These are phyloP conservation scores for Hondaea fermentalgiana DNA, from an alignment of 108 stramenopile genomes.

Conservation along the genomic window DNA sequence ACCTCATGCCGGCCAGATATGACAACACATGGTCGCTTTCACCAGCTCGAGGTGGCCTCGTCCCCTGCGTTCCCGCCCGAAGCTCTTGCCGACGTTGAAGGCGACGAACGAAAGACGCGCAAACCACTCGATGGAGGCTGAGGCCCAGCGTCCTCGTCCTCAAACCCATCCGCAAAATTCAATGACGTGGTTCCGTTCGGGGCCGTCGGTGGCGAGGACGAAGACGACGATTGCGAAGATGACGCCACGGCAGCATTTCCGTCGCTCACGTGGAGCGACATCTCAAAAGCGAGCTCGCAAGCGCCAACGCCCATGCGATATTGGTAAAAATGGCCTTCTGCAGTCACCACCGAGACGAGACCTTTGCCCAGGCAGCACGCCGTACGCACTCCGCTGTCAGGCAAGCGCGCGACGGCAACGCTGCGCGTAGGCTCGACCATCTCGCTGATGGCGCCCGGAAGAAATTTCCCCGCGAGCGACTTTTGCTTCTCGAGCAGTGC, in stretches of 20 bases:
- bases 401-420: neutral
- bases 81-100: neutral
- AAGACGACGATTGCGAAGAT: too few relatives aligned
- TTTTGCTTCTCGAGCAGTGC: neutral
- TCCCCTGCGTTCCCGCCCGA: too few relatives aligned
- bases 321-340: constrained; percentile 17
- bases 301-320: neutral
- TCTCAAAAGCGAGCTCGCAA: constrained; percentile 4
- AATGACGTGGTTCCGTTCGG: neutral
- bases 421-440: constrained; percentile 2
- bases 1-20: too few relatives aligned
- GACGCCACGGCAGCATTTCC: too few relatives aligned
- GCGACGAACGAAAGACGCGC: neutral
- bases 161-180: neutral
- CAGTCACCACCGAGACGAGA: neutral
- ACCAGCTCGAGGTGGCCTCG: too few relatives aligned
- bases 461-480: neutral
- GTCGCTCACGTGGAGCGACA: neutral
- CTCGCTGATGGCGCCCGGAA: neutral
- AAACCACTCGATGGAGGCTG: neutral
- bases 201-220: neutral
- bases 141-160: neutral
- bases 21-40: too few relatives aligned
- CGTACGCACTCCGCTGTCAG: neutral
- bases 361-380: neutral